Evolutionary conservation across 805 yeast genomes (phyloP), one percentile per base, ranked within the genome.

Genomic region (Ogataea salicorniae): DNA sequence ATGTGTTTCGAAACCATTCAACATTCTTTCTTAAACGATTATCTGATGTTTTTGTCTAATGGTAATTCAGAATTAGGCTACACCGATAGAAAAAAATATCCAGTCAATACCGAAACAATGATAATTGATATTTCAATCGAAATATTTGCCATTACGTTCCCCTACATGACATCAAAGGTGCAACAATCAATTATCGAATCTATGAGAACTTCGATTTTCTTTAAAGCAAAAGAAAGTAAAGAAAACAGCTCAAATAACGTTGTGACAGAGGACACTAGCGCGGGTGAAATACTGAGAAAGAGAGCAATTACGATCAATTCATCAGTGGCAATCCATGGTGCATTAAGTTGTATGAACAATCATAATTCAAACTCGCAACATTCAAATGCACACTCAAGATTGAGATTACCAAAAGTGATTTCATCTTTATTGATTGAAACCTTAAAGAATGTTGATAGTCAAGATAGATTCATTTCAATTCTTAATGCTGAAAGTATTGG

Each of bases 131-230:
- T 77, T 2, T 83, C 97, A 0, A 81, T 92, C 58, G 89, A 84
- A 50, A 72, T 91, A 1, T 87, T 90, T 60, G 80, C 87, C 5
- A 60, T 76, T 8, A 73, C 85, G 1, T 84, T 92, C 53, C 87
- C 95, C 0, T 71, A 74, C 48, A 75, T 92, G 54, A 80, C 91
- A 7, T 67, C 79, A 5, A 87, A 88, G 51, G 85, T 94, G 45
- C 97, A 92, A 59, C 83, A 84, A 48, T 89, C 97, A 1, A 73
- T 94, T n/a, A 65, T 94, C 18, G 97, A 92, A 58, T 87, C 83
- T 46, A 66, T 94, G 51, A 76, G 90, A 53, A 71, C 83, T 4
- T 71, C 75, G 16, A 51, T 83, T 35, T 69, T 77, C 42, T 71
- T 54, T 15, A 79, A 29, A 66, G 73, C 31, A 57, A 67, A 53